phyloP scores from a whole-genome alignment of 2,329 filamentous ascomycete genomes.

The Penicillium sp. region DNA sequence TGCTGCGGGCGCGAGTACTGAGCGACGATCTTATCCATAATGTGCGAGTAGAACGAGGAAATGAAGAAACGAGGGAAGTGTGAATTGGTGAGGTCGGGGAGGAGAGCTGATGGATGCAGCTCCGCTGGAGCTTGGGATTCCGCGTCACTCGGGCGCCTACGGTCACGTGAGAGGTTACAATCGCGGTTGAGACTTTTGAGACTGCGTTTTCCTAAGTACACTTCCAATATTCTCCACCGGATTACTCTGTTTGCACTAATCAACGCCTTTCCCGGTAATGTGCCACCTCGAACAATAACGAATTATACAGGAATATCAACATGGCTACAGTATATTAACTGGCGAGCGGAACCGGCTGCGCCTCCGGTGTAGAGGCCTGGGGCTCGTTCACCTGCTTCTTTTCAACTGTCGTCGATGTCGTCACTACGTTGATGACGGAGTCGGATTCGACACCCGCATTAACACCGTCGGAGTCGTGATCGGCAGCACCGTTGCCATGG shows the following conservation, averaged over 20 bases:
- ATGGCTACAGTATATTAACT: constrained; percentile 11
- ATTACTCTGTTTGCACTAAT: not conserved
- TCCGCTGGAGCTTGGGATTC: constrained; percentile 29
- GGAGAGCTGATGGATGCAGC: constrained; percentile 22
- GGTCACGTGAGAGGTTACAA: constrained; percentile 24
- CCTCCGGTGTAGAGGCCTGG: not conserved
- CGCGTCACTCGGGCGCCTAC: constrained; percentile 37
- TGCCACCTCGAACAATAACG: constrained; percentile 1
- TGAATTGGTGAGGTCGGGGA: constrained; percentile 8
- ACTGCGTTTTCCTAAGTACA: not conserved
- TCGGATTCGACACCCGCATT: constrained; percentile 6
- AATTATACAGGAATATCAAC: constrained; percentile 10
- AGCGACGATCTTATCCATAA: constrained; percentile 89
- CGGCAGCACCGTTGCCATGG: not conserved
- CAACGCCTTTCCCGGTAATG: not conserved
- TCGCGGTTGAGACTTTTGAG: too few species aligned
- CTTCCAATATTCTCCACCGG: constrained; percentile 6
- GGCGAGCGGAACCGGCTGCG: not conserved
- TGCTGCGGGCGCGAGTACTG: constrained; percentile 79
- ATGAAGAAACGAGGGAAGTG: not conserved
- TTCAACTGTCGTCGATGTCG: not conserved
- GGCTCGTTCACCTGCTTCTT: constrained; percentile 17
- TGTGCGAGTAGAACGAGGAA: constrained; percentile 17
- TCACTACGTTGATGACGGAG: not conserved
- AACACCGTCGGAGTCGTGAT: constrained; percentile 3